Evolutionary conservation across 148 eudicot species (phyloP).

Genomic region (Polygonum aviculare): DNA sequence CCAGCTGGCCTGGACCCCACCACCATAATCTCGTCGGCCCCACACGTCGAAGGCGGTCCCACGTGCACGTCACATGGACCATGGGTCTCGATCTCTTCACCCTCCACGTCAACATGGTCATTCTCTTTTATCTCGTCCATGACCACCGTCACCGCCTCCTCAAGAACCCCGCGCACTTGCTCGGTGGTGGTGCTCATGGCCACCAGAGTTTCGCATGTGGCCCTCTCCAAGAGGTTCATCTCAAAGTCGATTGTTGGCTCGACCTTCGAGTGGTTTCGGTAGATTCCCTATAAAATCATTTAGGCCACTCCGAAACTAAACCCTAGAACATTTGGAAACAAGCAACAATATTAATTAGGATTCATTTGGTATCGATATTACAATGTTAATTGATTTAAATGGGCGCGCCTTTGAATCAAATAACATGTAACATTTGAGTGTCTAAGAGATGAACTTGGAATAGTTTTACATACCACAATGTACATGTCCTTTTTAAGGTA

Average conservation of each 20-base stretch:
- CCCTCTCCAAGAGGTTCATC: not conserved
- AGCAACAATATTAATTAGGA: too few relatives aligned
- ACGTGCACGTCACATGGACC: conserved; percentile 5
- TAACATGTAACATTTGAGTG: not conserved
- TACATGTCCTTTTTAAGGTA: conserved; percentile 47
- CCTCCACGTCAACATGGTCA: not conserved
- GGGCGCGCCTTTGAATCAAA: not conserved
- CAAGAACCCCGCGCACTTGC: not conserved
- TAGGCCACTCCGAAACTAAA: conserved; percentile 36
- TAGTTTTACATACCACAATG: conserved; percentile 37
- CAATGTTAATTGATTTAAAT: too few relatives aligned
- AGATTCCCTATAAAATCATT: conserved; percentile 30
- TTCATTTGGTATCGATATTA: too few relatives aligned
- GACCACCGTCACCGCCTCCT: conserved; percentile 5
- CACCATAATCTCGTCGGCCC: not conserved
- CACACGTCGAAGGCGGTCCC: not conserved
- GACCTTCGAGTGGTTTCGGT: conserved; percentile 16
- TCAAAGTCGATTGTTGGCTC: not conserved
- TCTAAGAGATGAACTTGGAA: not conserved
- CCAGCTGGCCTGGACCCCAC: not conserved
- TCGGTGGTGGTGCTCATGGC: too few relatives aligned
- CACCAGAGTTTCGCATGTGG: too few relatives aligned
- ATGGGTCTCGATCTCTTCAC: not conserved
- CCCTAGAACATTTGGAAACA: conserved; percentile 45
- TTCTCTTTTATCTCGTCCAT: not conserved